Conservation (phyloP, 768 basidiomycete genomes). For the Leccinum uliginosum region DNA sequence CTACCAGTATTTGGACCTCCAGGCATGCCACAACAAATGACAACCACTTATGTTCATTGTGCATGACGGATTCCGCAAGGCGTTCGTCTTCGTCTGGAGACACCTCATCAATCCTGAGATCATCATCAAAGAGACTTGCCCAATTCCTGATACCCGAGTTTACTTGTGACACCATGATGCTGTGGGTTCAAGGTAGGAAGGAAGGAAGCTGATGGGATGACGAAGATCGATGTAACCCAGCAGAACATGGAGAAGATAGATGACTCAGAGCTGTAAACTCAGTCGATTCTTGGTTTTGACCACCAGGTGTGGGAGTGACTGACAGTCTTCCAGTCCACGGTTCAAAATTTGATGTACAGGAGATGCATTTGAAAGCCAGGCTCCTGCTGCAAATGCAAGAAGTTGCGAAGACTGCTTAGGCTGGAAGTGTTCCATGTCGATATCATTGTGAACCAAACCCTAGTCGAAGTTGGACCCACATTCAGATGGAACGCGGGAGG, state of each 20-base stretch:
- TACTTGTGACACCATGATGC: background rate
- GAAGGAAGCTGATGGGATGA: background rate
- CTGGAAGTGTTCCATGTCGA: background rate
- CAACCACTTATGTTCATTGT: background rate
- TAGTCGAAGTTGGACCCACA: background rate
- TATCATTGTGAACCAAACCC: background rate
- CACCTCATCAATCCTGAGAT: background rate
- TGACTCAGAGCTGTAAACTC: background rate
- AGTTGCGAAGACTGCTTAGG: background rate
- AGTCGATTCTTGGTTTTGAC: background rate
- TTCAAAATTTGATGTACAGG: background rate
- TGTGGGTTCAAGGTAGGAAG: background rate
- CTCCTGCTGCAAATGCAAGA: background rate
- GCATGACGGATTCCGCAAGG: background rate
- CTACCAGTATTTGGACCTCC: background rate
- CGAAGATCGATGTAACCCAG: background rate
- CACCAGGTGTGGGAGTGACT: background rate
- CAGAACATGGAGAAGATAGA: background rate
- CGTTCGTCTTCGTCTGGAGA: background rate
- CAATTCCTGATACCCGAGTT: background rate
- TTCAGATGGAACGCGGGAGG: background rate
- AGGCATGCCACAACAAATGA: background rate
- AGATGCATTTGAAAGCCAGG: background rate
- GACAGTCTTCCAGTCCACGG: background rate
- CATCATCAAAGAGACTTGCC: background rate